Percentiles rank a stretch among this genome's conserved stretches.
These are phyloP conservation scores for Cytospora piceae DNA, from an alignment of 2,329 filamentous ascomycete species.

Conservation along the genomic window DNA sequence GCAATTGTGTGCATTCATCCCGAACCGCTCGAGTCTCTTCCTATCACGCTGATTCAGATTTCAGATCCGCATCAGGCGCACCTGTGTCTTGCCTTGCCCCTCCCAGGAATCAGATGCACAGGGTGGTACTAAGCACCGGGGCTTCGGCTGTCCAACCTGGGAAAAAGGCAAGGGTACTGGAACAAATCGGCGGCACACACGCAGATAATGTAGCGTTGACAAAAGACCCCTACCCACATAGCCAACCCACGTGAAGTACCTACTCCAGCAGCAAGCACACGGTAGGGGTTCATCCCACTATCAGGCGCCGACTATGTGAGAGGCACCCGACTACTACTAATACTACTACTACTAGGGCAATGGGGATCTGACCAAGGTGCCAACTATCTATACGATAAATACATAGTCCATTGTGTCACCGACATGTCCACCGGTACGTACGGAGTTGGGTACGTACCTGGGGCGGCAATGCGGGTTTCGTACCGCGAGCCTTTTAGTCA, in stretches of 20 bases:
- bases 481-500: background rate
- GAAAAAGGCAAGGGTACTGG: background rate
- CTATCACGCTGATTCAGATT: background rate
- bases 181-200: background rate
- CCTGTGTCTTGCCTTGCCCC: constrained; percentile 22
- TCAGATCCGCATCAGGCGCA: constrained; percentile 20
- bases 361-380: background rate
- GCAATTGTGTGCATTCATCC: background rate
- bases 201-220: background rate
- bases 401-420: background rate
- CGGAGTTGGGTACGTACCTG: background rate
- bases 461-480: background rate
- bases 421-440: background rate
- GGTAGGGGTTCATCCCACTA: background rate
- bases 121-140: background rate
- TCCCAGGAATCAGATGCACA: constrained; percentile 13
- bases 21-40: background rate
- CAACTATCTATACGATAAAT: background rate
- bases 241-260: background rate
- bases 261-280: background rate
- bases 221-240: background rate
- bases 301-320: background rate
- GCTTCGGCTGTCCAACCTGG: constrained; percentile 3
- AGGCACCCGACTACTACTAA: background rate
- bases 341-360: background rate